These are phyloP conservation scores for Tremella fuciformis DNA, from an alignment of 768 basidiomycete species.

Conservation along the genomic window DNA sequence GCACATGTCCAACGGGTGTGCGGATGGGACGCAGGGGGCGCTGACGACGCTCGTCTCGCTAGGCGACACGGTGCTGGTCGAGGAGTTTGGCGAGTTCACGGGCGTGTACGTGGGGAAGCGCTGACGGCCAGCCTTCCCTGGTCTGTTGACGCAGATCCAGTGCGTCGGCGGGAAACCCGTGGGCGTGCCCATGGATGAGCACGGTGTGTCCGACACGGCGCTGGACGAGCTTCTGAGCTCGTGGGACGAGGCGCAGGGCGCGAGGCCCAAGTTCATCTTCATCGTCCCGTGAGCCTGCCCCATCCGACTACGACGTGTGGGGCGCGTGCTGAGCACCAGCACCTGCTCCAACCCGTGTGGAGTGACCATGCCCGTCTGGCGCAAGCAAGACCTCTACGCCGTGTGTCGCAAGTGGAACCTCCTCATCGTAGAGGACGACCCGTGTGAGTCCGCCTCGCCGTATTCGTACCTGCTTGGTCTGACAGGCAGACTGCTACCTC, in stretches of 20 bases:
- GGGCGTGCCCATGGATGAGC: slow-evolving; percentile 62
- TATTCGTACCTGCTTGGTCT: slow-evolving; percentile 25
- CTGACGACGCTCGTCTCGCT: slow-evolving; percentile 18
- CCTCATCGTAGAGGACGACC: slow-evolving; percentile 75
- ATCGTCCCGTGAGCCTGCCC: slow-evolving; percentile 13
- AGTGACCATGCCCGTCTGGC: slow-evolving; percentile 60
- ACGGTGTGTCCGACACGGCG: slow-evolving; percentile 62
- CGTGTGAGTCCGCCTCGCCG: slow-evolving; percentile 39
- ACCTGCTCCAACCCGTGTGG: slow-evolving; percentile 74
- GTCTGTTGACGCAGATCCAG: slow-evolving; percentile 56
- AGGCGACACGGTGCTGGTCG: slow-evolving; percentile 49
- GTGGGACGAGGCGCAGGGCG: slow-evolving; percentile 62
- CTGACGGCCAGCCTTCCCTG: slow-evolving; percentile 24
- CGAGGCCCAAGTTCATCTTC: slow-evolving; percentile 55
- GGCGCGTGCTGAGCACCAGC: slow-evolving; percentile 6
- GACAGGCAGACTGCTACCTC: slow-evolving; percentile 46
- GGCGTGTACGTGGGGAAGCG: too few relatives aligned
- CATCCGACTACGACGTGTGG: background rate
- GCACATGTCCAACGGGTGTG: slow-evolving; percentile 65
- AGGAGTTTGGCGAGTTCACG: slow-evolving; percentile 66
- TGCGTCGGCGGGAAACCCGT: slow-evolving; percentile 50
- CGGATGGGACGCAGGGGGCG: slow-evolving; percentile 57
- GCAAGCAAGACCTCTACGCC: slow-evolving; percentile 73
- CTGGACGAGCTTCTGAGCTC: slow-evolving; percentile 60
- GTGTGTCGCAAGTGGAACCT: slow-evolving; percentile 73